Base-by-base conservation (phyloP, 1,139 yeast species). In the Wickerhamomyces sp. region DNA sequence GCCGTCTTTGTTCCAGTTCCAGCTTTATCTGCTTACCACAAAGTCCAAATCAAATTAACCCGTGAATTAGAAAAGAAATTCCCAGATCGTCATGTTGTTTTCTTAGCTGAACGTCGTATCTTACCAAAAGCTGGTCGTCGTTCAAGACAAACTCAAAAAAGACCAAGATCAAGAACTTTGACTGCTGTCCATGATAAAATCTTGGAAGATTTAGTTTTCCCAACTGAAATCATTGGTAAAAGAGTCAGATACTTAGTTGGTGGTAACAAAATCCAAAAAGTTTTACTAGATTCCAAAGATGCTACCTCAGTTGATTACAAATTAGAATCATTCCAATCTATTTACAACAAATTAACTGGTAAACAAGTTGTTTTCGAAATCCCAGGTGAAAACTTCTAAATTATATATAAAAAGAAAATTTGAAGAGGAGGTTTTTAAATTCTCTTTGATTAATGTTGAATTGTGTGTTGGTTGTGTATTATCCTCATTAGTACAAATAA, bases 61-160 rank as follows among this genome's bases (percentile, higher is more conserved):
- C 93, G 99, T 80, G 99, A 93, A 81, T 88, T 93, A 73, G 99
- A 93, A 81, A 93, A 93, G 95, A 93, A 93, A 81, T 93, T 93
- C 91, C 95, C 97, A 72, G 99, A 93, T 84, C 89, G 96, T 76
- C 98, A 93, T 76, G 97, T 93, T 76, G 94, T 93, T 65, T 90
- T 93, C 88, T 84, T 93, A 71, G 99, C 98, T 71, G 98, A 93
- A 82, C 90, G 99, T 83, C 91, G 97, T 82, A 93, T 93, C 79
- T 83, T 94, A 73, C 97, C 98, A 80, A 91, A 90, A 84, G 84
- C 89, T 64, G 84, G 87, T 68, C 85, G 91, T 78, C 81, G 81
- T 67, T 82, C 96, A 56, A 87, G 91, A 82, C 86, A 84, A 75
- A 78, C 76, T 67, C 99, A 93, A 82, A 91, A 93, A 93, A 93